Percentiles rank a stretch among this genome's conserved stretches.
phyloP scores from a whole-genome alignment of 208 protist genomes.

The Leishmania turanica region DNA sequence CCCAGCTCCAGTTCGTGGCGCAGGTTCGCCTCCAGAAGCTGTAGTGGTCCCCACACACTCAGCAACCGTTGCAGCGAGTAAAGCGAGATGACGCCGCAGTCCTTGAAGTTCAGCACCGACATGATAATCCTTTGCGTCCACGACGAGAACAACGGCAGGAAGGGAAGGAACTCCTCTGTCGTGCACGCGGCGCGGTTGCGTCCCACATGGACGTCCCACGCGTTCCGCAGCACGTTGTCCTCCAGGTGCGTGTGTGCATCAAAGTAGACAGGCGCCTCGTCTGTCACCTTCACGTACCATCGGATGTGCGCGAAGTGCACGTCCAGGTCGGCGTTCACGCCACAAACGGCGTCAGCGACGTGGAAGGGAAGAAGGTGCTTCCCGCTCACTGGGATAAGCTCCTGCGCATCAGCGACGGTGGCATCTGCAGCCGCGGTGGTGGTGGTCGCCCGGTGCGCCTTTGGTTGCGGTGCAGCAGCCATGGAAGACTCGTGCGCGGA shows the following conservation, averaged over 20 bases:
- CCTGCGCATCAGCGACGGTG: constrained; percentile 12
- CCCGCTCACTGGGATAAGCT: constrained; percentile 20
- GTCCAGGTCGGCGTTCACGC: constrained; percentile 48
- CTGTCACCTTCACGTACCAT: constrained; percentile 60
- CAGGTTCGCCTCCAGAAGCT: constrained; percentile 77
- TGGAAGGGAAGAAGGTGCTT: constrained; percentile 28
- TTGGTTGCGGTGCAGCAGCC: background rate
- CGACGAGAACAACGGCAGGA: constrained; percentile 54
- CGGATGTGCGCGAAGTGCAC: constrained; percentile 66
- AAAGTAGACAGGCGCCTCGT: constrained; percentile 40
- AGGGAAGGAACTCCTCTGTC: constrained; percentile 48
- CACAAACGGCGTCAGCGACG: constrained; percentile 23
- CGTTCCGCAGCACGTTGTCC: constrained; percentile 51
- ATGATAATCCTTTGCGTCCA: constrained; percentile 57
- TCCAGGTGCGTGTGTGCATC: constrained; percentile 45
- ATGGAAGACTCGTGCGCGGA: background rate
- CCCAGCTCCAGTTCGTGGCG: constrained; percentile 56
- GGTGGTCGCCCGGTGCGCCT: background rate
- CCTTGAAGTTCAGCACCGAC: constrained; percentile 66
- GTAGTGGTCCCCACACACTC: constrained; percentile 81
- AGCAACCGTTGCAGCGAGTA: constrained; percentile 79
- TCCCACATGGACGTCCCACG: constrained; percentile 68
- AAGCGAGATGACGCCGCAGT: constrained; percentile 79
- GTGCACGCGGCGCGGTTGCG: constrained; percentile 59
- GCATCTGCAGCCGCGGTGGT: background rate